phyloP scores from a whole-genome alignment of 768 basidiomycete genomes.

The Exidia glandulosa region DNA sequence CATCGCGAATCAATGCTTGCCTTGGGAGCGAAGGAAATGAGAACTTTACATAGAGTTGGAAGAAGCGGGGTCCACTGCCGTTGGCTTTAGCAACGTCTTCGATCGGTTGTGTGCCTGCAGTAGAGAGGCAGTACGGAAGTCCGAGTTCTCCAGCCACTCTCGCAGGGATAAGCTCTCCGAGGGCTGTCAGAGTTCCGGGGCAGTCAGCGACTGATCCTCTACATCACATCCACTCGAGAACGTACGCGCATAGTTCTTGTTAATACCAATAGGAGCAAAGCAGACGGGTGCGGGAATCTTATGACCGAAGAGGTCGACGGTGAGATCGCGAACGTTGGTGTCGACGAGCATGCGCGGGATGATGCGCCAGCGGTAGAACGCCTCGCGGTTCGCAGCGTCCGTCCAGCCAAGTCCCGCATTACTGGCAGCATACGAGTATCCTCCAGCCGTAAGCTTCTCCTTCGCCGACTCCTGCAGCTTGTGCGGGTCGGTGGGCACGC shows the following conservation, averaged over 20 bases:
- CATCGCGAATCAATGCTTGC: no score
- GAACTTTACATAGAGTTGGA: constrained; percentile 33
- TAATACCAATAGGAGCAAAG: constrained; percentile 48
- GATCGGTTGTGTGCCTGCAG: constrained; percentile 38
- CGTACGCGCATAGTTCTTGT: constrained; percentile 32
- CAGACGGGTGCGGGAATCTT: constrained; percentile 39
- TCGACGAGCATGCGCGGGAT: constrained; percentile 47
- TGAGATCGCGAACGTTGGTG: constrained; percentile 36
- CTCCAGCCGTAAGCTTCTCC: constrained; percentile 33
- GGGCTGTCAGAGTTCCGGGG: not conserved
- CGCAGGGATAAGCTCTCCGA: constrained; percentile 36
- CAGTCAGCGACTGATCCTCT: not conserved
- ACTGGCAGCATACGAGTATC: constrained; percentile 41
- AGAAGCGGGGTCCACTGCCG: constrained; percentile 36
- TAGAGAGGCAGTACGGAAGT: constrained; percentile 41
- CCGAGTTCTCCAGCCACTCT: constrained; percentile 38
- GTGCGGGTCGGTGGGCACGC: constrained; percentile 32
- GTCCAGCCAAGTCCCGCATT: constrained; percentile 45
- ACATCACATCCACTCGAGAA: not conserved
- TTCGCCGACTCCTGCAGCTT: constrained; percentile 30
- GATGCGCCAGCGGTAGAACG: constrained; percentile 44
- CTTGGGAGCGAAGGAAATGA: no score
- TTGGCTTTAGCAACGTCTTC: constrained; percentile 40
- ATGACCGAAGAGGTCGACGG: constrained; percentile 35
- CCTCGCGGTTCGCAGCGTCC: constrained; percentile 39